phyloP scores from a whole-genome alignment of 192 early-diverging fungal genomes.

The Mortierella hygrophila region DNA sequence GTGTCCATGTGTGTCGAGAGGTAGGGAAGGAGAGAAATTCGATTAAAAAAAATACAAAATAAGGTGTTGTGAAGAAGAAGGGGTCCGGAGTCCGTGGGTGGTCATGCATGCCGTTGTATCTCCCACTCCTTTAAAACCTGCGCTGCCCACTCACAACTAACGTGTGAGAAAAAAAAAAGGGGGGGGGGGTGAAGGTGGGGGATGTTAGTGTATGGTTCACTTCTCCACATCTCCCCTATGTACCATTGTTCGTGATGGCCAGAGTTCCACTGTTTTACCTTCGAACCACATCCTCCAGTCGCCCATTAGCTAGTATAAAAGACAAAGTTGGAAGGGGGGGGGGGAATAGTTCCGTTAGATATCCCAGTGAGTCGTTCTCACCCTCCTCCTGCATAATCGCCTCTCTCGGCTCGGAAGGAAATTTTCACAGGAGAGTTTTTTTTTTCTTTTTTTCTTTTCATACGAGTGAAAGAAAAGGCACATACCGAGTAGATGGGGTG shows the following conservation, averaged over 20 bases:
- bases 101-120: not conserved
- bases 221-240: not conserved
- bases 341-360: not conserved
- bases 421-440: not conserved
- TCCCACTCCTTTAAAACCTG: constrained; percentile 35
- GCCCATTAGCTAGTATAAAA: constrained; percentile 50
- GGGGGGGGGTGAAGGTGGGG: too few relatives aligned
- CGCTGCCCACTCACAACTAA: constrained; percentile 56
- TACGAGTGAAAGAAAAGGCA: not conserved
- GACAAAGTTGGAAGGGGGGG: not conserved
- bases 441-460: not conserved
- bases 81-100: not conserved
- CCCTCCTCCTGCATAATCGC: not conserved
- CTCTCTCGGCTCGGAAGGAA: not conserved
- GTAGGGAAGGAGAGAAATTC: not conserved
- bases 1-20: not conserved
- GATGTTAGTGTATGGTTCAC: not conserved
- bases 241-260: too few relatives aligned
- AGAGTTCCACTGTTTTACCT: constrained; percentile 9
- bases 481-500: constrained; percentile 72
- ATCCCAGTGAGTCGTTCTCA: not conserved
- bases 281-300: constrained; percentile 70
- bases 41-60: not conserved
- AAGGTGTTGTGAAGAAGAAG: not conserved
- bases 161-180: not conserved